phyloP scores from a whole-genome alignment of 768 basidiomycete species.

The Russula abietina region DNA sequence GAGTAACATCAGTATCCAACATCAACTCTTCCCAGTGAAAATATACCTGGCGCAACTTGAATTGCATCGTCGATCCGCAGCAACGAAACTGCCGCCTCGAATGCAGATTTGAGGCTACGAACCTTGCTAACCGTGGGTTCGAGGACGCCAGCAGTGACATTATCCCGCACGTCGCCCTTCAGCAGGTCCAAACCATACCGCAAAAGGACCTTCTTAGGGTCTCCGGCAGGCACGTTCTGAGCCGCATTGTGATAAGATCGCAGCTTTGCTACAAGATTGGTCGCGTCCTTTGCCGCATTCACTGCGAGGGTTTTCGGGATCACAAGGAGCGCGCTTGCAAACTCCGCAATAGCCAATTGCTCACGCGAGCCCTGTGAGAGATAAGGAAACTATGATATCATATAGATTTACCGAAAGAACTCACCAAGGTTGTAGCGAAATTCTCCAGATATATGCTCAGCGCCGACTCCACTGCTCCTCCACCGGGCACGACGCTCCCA shows the following conservation, averaged over 20 bases:
- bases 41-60: conserved; percentile 72
- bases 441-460: conserved; percentile 97
- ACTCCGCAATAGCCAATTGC: conserved; percentile 98
- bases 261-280: conserved; percentile 93
- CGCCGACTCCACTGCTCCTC: conserved; percentile 95
- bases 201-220: conserved; percentile 84
- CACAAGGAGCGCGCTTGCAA: conserved; percentile 83
- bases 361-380: conserved; percentile 82
- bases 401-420: conserved; percentile 28
- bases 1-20: background rate
- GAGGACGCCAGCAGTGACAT: conserved; percentile 85
- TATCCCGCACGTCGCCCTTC: conserved; percentile 93
- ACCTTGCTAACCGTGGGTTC: conserved; percentile 98
- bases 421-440: conserved; percentile 93
- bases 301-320: conserved; percentile 97
- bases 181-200: conserved; percentile 93
- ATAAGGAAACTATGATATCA: background rate
- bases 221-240: conserved; percentile 83
- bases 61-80: conserved; percentile 96
- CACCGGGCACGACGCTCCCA: conserved; percentile 92
- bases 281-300: conserved; percentile 98
- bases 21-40: conserved; percentile 7
- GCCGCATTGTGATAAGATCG: conserved; percentile 96
- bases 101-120: conserved; percentile 93
- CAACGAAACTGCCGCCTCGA: conserved; percentile 91